Evolutionary conservation across 768 basidiomycete genomes (phyloP).

Genomic region (Austroboletus eburneus): DNA sequence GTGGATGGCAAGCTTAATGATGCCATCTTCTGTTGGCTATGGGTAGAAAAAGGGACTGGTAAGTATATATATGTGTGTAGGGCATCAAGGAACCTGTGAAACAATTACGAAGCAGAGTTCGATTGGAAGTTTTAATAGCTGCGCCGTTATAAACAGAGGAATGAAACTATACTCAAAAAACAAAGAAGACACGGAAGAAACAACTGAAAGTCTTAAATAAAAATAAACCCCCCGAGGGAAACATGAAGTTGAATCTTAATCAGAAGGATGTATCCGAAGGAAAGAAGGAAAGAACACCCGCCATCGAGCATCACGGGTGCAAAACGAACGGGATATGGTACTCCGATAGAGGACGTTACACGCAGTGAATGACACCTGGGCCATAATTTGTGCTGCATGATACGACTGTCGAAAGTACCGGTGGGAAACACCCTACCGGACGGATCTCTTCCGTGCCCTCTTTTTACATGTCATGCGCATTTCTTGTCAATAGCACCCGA

Average conservation of each 20-base stretch:
- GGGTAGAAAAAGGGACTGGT: not conserved
- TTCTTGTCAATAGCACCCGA: not conserved
- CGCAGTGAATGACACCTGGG: not conserved
- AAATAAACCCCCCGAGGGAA: not conserved
- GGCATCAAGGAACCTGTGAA: not conserved
- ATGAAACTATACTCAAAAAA: not conserved
- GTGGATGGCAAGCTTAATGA: constrained; percentile 81
- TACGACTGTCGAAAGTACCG: not conserved
- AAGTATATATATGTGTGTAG: not conserved
- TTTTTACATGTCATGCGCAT: not conserved
- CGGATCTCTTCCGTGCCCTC: constrained; percentile 26
- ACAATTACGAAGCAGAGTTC: not conserved
- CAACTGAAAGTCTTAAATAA: not conserved
- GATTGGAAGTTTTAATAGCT: too few relatives aligned
- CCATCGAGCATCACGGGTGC: too few relatives aligned
- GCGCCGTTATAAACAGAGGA: too few relatives aligned
- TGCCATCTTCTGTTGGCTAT: constrained; percentile 62
- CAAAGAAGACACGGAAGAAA: not conserved
- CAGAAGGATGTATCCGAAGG: too few relatives aligned
- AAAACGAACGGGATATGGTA: too few relatives aligned
- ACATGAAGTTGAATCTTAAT: too few relatives aligned
- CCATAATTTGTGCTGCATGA: not conserved
- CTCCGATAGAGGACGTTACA: not conserved
- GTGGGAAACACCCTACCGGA: constrained; percentile 9
- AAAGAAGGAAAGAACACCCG: too few relatives aligned